phyloP scores from a whole-genome alignment of 2,329 filamentous ascomycete genomes.

The Podosphaera fusca region DNA sequence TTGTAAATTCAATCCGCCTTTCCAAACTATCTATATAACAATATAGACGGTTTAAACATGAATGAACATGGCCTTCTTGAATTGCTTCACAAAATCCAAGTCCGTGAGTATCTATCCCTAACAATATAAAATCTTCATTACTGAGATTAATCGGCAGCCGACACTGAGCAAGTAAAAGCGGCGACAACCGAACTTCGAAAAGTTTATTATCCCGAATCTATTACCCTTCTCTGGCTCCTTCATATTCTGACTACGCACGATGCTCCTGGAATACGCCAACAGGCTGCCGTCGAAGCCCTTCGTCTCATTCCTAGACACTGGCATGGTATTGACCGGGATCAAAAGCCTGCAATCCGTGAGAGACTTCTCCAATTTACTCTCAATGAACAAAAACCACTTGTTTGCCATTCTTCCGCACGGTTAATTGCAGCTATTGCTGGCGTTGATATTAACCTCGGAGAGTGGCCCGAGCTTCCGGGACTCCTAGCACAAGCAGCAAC shows the following conservation, averaged over 20 bases:
- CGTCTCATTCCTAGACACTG: constrained; percentile 73
- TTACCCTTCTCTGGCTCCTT: constrained; percentile 65
- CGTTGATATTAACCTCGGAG: constrained; percentile 64
- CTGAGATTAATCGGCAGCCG: constrained; percentile 30
- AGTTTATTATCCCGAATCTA: constrained; percentile 71
- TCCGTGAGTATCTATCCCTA: constrained; percentile 34
- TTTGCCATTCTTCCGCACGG: constrained; percentile 69
- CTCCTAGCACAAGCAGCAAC: constrained; percentile 59
- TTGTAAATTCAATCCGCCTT: not conserved
- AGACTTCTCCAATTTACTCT: constrained; percentile 68
- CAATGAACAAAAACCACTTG: constrained; percentile 51
- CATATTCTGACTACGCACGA: constrained; percentile 69
- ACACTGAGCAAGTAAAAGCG: constrained; percentile 73
- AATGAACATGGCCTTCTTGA: constrained; percentile 65
- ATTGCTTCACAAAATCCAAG: constrained; percentile 69
- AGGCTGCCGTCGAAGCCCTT: constrained; percentile 74
- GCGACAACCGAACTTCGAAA: constrained; percentile 80
- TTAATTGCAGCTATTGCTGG: constrained; percentile 72
- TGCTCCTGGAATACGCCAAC: constrained; percentile 41
- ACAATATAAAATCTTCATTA: constrained; percentile 4
- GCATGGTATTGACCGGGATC: constrained; percentile 44
- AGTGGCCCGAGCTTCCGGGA: constrained; percentile 63
- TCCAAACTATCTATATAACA: not conserved
- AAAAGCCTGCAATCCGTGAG: constrained; percentile 61
- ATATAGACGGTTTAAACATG: constrained; percentile 24